Evolutionary conservation across 805 yeast species (phyloP).

Genomic region (Nakazawaea sp.): DNA sequence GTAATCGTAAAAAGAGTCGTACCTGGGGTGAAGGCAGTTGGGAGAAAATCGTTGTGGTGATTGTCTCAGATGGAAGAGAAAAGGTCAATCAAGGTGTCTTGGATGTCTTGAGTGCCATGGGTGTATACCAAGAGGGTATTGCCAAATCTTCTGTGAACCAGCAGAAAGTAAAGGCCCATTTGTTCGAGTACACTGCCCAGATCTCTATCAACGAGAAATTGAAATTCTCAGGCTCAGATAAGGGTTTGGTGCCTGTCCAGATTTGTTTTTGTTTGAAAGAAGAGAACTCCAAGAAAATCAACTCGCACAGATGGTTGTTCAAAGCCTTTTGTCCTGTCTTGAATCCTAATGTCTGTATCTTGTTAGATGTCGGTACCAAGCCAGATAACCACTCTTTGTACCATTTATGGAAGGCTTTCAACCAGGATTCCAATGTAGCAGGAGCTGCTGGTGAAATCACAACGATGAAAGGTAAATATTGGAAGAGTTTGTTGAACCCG

Average conservation of each 20-base stretch:
- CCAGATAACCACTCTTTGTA: conserved; percentile 87
- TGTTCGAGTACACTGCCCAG: conserved; percentile 95
- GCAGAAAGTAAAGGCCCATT: conserved; percentile 85
- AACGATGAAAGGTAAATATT: conserved; percentile 88
- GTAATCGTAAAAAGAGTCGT: conserved; percentile 72
- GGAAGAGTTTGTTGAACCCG: conserved; percentile 79
- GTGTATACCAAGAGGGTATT: conserved; percentile 95
- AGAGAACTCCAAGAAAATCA: conserved; percentile 85
- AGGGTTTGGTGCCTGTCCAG: conserved; percentile 92
- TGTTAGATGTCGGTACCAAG: conserved; percentile 95
- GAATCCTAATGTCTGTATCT: conserved; percentile 83
- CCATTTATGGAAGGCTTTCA: conserved; percentile 96
- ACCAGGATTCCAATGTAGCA: conserved; percentile 91
- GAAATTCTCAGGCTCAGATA: conserved; percentile 85
- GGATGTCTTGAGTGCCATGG: conserved; percentile 88
- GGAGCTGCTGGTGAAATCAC: conserved; percentile 99
- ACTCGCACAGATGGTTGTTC: conserved; percentile 96
- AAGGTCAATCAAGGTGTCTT: conserved; percentile 80
- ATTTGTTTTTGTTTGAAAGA: conserved; percentile 89
- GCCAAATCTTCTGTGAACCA: conserved; percentile 93
- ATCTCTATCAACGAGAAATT: conserved; percentile 85
- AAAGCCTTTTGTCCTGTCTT: conserved; percentile 90
- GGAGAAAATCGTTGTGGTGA: conserved; percentile 91
- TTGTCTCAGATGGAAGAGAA: conserved; percentile 91
- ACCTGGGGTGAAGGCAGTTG: conserved; percentile 97